Evolutionary conservation across 164 flowering plant species (phyloP).

Genomic region (Berberis vulgaris): DNA sequence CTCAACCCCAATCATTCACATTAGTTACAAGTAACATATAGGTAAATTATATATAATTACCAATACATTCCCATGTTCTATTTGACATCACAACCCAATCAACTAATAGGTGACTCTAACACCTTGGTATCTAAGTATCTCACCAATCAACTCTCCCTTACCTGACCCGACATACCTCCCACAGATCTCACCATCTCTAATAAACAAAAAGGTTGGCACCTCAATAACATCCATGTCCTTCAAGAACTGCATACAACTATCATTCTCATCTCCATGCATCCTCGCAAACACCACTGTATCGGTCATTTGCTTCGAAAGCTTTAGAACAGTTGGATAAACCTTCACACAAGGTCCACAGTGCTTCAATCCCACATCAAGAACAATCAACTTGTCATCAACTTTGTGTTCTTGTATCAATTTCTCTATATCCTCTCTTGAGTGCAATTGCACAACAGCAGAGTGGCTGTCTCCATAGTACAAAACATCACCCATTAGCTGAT

Average conservation of each 20-base stretch:
- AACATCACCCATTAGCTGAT: conserved; percentile 70
- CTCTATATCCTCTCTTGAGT: conserved; percentile 62
- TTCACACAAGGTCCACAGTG: conserved; percentile 98
- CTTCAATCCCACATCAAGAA: conserved; percentile 86
- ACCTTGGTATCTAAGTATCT: conserved; percentile 91
- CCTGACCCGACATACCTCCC: conserved; percentile 97
- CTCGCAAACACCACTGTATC: conserved; percentile 81
- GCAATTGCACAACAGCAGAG: conserved; percentile 72
- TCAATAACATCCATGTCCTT: conserved; percentile 81
- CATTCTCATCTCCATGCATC: conserved; percentile 97
- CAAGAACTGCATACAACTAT: conserved; percentile 82
- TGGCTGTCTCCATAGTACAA: conserved; percentile 84
- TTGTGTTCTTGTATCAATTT: conserved; percentile 50
- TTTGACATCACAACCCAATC: too few species aligned
- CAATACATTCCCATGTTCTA: too few species aligned
- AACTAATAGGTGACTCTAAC: conserved; percentile 61
- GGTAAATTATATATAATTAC: too few species aligned
- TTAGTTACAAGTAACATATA: too few species aligned
- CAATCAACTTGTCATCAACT: conserved; percentile 53
- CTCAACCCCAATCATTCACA: too few species aligned
- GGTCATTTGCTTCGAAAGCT: conserved; percentile 70
- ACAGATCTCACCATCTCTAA: conserved; percentile 66
- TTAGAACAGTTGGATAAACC: conserved; percentile 89
- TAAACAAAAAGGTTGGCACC: conserved; percentile 91
- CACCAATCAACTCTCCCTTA: conserved; percentile 91